A percentile compares a stretch with the other conserved stretches of the same genome.
phyloP scores from a whole-genome alignment of 164 flowering plant genomes.

The Saururus chinensis region DNA sequence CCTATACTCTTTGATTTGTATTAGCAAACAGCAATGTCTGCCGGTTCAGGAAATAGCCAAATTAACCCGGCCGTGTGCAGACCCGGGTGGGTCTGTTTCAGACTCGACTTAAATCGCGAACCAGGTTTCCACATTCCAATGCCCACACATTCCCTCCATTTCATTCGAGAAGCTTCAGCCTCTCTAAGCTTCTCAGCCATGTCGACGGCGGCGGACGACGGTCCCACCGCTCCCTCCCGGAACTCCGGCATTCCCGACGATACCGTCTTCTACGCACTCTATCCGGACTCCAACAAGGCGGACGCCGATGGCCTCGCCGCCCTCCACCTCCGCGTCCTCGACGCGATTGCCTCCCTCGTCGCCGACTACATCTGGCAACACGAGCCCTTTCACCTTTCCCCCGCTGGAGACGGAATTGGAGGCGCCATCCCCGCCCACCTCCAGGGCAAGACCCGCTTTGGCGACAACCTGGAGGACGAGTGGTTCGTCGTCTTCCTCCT shows the following conservation, averaged over 20 bases:
- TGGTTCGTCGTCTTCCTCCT: slow-evolving; percentile 87
- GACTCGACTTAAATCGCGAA: too few relatives aligned
- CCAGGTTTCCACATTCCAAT: too few relatives aligned
- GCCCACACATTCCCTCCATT: too few relatives aligned
- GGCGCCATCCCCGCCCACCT: slow-evolving; percentile 32
- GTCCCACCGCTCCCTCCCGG: too few relatives aligned
- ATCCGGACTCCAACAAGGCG: background rate
- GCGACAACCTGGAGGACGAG: slow-evolving; percentile 88
- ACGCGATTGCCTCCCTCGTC: slow-evolving; percentile 34
- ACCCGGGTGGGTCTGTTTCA: too few relatives aligned
- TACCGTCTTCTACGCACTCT: slow-evolving; percentile 4
- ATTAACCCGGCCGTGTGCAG: too few relatives aligned
- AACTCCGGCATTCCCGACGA: slow-evolving; percentile 40
- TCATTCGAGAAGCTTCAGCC: too few relatives aligned
- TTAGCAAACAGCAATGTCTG: too few relatives aligned
- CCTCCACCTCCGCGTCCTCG: slow-evolving; percentile 62
- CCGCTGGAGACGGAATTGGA: slow-evolving; percentile 13
- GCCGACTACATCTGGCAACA: slow-evolving; percentile 78
- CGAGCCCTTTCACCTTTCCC: slow-evolving; percentile 61
- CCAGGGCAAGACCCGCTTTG: slow-evolving; percentile 61
- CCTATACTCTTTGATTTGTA: too few relatives aligned
- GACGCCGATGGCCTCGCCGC: slow-evolving; percentile 27
- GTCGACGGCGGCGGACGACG: too few relatives aligned
- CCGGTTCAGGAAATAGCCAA: too few relatives aligned
- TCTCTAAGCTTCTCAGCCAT: too few relatives aligned